Conservation (phyloP, 352 stramenopile genomes). For the Thalassiosira livingstoniorum region DNA sequence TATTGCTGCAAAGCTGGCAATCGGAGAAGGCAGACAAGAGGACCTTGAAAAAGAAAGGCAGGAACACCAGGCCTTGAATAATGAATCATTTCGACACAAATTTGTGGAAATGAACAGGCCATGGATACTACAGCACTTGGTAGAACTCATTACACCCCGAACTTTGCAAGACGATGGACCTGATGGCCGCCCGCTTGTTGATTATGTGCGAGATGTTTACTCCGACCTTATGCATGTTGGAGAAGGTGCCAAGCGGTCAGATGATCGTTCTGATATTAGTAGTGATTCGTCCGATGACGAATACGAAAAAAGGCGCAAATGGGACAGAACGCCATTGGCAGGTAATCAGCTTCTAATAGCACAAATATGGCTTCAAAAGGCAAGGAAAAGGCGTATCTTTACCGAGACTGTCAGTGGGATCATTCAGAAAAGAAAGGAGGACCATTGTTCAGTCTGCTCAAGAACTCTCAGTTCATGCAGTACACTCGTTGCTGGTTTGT, state of each 20-base stretch:
- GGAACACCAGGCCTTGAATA: constrained; percentile 96
- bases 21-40: constrained; percentile 92
- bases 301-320: constrained; percentile 88
- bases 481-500: constrained; percentile 88
- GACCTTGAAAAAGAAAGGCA: constrained; percentile 95
- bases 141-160: constrained; percentile 94
- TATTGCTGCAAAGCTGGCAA: constrained; percentile 92
- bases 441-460: constrained; percentile 87
- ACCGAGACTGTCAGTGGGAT: constrained; percentile 89
- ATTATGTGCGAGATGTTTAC: constrained; percentile 97
- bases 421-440: constrained; percentile 88
- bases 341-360: constrained; percentile 90
- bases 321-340: constrained; percentile 85
- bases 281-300: constrained; percentile 89
- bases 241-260: constrained; percentile 87
- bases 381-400: constrained; percentile 92
- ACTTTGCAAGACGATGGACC: constrained; percentile 85
- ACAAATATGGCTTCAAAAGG: constrained; percentile 92
- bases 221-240: constrained; percentile 90
- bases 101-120: constrained; percentile 97
- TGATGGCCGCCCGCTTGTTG: constrained; percentile 89
- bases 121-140: constrained; percentile 95
- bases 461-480: constrained; percentile 72
- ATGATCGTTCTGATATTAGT: constrained; percentile 92
- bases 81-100: constrained; percentile 94